phyloP scores from a whole-genome alignment of 176 grass and related monocot genomes.

The Musa schizocarpa region DNA sequence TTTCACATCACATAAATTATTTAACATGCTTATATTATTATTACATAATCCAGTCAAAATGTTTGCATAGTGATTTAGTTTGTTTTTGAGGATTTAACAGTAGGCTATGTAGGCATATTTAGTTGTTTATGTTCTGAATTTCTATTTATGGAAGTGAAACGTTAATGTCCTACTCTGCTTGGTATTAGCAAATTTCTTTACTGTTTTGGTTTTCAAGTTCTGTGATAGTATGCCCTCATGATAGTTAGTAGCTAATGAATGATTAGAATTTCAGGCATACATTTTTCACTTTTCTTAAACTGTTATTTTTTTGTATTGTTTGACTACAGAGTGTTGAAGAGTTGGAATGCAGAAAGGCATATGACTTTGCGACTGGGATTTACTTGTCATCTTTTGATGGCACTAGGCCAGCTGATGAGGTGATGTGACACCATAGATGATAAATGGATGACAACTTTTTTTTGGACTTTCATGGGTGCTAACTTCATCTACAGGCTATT shows the following conservation, averaged over 20 bases:
- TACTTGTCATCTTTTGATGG: constrained; percentile 52
- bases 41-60: too few relatives aligned
- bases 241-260: neutral
- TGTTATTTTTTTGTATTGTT: constrained; percentile 11
- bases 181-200: neutral
- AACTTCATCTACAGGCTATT: constrained; percentile 33
- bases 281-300: constrained; percentile 1
- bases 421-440: constrained; percentile 15
- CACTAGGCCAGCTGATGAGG: constrained; percentile 52
- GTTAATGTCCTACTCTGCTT: neutral
- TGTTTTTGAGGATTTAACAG: neutral
- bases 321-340: constrained; percentile 68
- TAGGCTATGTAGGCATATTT: neutral
- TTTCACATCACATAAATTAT: neutral
- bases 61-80: neutral
- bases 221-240: neutral
- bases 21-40: neutral
- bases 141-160: too few relatives aligned
- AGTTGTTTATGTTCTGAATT: neutral
- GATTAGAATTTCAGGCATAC: neutral
- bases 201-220: neutral
- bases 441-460: neutral
- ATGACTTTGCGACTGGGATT: constrained; percentile 50
- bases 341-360: constrained; percentile 55
- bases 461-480: neutral